Evolutionary conservation across 345 rosid genomes (phyloP), one percentile per base, ranked within the genome.

Genomic region (Eucalyptus brandiana): DNA sequence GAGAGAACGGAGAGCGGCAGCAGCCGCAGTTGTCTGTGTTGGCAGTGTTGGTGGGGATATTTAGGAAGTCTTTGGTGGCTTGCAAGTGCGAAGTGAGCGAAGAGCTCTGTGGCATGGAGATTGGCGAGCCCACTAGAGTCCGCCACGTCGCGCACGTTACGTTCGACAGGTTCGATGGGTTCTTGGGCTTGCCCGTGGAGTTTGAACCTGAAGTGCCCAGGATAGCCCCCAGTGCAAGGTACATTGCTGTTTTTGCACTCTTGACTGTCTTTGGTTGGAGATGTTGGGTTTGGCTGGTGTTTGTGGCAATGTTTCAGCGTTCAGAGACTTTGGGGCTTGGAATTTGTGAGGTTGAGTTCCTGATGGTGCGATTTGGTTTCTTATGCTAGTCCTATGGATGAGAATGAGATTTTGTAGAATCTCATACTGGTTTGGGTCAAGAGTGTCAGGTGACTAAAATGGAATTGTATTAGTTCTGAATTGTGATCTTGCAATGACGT

Each of bases 221-320:
- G 86, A 90, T 96, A 86, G 97, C 98, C 88, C 99, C 99, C 40
- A 97, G 99, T 91, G 98, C 99, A 30, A 97, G 98, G 98, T 95
- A 89, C 90, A 88, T 92, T 90, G 86, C 89, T 42, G 34, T 72
- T 21, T 87, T 86, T 14, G 40, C 87, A 56, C 8, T 44, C 48
- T 40, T 21, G 88, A 51, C 30, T 44, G 80, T 16, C 49, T 60
- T 42, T 14, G 45, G 11, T 15, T 88, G 21, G 49, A 62, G 42
- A 47, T n/a, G 72, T 65, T 47, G 15, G 23, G 10, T 87, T 87
- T 45, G 49, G 34, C 23, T 21, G 72, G 34, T 67, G 65, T 42
- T 30, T 48, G 34, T 48, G 10, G 37, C 47, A 30, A 19, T n/a
- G 42, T 42, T 56, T 51, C 65, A 58, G 72, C 50, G 4, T 72